Percentiles rank a stretch among this genome's conserved stretches.
These are phyloP conservation scores for Biscogniauxia marginata DNA, from an alignment of 2,329 filamentous ascomycete genomes.

Conservation along the genomic window DNA sequence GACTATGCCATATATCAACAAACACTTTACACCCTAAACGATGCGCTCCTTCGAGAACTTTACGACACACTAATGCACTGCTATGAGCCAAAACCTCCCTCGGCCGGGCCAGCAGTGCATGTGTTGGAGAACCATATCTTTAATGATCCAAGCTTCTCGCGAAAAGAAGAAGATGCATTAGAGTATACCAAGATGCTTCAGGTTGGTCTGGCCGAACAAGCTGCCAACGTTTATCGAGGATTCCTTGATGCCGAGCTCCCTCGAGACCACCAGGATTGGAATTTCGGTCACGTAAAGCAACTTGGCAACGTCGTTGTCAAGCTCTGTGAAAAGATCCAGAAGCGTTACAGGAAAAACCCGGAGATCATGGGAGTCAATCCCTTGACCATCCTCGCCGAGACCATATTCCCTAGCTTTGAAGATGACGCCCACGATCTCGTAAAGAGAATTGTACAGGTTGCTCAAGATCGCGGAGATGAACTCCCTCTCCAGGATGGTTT, in stretches of 20 bases:
- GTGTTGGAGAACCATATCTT: conserved; percentile 81
- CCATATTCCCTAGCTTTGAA: conserved; percentile 86
- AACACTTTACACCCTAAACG: conserved; percentile 71
- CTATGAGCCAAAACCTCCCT: conserved; percentile 84
- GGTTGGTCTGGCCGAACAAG: conserved; percentile 71
- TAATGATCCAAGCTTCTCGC: conserved; percentile 71
- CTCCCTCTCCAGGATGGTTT: conserved; percentile 91
- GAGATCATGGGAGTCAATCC: conserved; percentile 76
- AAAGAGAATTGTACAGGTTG: conserved; percentile 72
- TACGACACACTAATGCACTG: conserved; percentile 85
- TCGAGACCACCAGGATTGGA: conserved; percentile 77
- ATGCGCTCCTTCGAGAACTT: conserved; percentile 80
- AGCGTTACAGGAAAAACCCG: conserved; percentile 84
- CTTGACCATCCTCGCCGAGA: conserved; percentile 71
- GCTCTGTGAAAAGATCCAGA: conserved; percentile 84
- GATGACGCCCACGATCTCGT: conserved; percentile 86
- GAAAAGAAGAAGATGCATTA: conserved; percentile 66
- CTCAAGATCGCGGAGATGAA: conserved; percentile 68
- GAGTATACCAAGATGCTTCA: conserved; percentile 71
- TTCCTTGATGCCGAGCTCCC: conserved; percentile 80
- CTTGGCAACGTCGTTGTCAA: conserved; percentile 84
- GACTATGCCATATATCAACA: conserved; percentile 73
- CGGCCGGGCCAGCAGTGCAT: conserved; percentile 75
- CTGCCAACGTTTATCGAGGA: conserved; percentile 74
- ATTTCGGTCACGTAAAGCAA: conserved; percentile 86